Conservation (phyloP, 2,329 filamentous ascomycete genomes). For the Aureobasidium sp. region DNA sequence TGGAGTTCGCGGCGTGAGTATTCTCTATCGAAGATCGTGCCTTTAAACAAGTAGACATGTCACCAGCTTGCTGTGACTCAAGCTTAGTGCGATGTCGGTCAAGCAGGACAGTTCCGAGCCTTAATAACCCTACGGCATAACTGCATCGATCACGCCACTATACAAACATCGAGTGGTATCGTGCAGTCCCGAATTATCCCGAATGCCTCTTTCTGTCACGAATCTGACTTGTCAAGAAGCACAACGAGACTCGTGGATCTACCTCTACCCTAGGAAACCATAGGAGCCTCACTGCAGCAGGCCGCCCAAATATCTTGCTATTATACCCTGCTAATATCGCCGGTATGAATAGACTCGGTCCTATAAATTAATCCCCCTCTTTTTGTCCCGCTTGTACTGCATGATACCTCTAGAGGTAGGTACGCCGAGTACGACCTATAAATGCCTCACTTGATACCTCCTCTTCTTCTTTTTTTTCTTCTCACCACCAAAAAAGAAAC, state of each 20-base stretch:
- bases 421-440: constrained; percentile 3
- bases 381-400: background rate
- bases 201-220: background rate
- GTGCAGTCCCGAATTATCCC: background rate
- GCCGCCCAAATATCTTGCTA: too few relatives aligned
- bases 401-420: constrained; percentile 6
- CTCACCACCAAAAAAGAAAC: background rate
- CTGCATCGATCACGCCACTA: too few relatives aligned
- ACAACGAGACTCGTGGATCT: background rate
- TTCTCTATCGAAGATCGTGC: background rate
- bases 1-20: background rate
- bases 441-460: background rate
- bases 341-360: background rate
- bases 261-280: background rate
- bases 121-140: background rate
- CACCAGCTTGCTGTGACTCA: background rate
- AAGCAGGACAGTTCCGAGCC: background rate
- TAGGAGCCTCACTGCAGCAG: background rate
- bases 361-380: background rate
- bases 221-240: background rate
- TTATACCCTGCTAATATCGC: background rate
- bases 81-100: background rate
- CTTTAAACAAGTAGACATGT: background rate
- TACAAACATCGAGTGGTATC: background rate
- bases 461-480: background rate